These are phyloP conservation scores for Selaginella moellendorffii DNA, from an alignment of 75 land plant species.

Conservation along the genomic window DNA sequence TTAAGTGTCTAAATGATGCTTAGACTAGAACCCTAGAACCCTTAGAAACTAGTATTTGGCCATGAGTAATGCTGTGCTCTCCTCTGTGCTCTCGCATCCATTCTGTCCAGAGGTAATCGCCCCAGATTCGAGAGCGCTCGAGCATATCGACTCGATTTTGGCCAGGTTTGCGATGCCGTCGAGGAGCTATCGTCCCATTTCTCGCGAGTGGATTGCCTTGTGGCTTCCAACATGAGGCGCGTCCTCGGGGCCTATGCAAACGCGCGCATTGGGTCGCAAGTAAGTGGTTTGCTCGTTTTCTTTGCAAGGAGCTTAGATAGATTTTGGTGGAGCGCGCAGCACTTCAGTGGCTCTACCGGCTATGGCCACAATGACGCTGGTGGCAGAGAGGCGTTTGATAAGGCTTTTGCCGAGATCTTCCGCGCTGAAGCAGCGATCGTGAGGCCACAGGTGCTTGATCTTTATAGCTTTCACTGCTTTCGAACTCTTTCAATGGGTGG, in stretches of 20 bases:
- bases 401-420: conserved; percentile 73
- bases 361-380: conserved; percentile 97
- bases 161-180: conserved; percentile 65
- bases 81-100: too few species aligned
- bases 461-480: too few species aligned
- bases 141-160: too few species aligned
- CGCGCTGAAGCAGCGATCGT: conserved; percentile 85
- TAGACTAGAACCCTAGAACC: too few species aligned
- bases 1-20: too few species aligned
- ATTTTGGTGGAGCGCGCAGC: conserved; percentile 15
- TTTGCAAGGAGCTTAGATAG: neutral
- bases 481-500: too few species aligned
- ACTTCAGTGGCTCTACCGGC: conserved; percentile 82
- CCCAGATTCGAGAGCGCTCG: too few species aligned
- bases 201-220: conserved; percentile 52
- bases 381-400: conserved; percentile 81
- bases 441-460: conserved; percentile 88
- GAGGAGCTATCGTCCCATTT: conserved; percentile 48
- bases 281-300: conserved; percentile 21
- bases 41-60: too few species aligned
- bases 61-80: too few species aligned
- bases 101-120: too few species aligned
- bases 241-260: conserved; percentile 68
- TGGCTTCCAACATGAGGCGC: conserved; percentile 50
- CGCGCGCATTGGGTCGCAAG: conserved; percentile 80